Base-by-base conservation (phyloP, 2,329 filamentous ascomycete genomes). In the Fusarium tuaranense region DNA sequence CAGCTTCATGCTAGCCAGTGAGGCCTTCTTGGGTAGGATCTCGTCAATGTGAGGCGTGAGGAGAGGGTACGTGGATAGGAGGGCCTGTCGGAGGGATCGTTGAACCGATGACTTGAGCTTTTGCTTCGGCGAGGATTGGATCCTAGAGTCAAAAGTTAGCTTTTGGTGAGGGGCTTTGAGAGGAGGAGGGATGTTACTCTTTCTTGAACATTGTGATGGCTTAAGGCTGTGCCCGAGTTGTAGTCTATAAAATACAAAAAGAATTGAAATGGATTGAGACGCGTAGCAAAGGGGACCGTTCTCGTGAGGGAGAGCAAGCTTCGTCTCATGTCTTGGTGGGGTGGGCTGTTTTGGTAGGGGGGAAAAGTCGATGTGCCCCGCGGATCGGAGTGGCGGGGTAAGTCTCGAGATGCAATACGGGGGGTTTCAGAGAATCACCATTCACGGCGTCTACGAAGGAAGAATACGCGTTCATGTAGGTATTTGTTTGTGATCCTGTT, bases 101-200 rank as follows among this genome's bases (percentile, higher is more conserved):
- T 98, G 95, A 67, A 95, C 94, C 27, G 95, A 98, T 75, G 96
- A 98, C 87, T 98, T 99, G 84, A 98, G 94, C 88, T 98, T 98
- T 78, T 95, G 95, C 86, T 97, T 97, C 67, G 94, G 92, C 76
- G 93, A 91, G 30, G 92, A 34, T 36, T 75, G 86, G 79, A 91
- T 87, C 82, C 98, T 92, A 76, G 30, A 39, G 39, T 30, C 27
- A 9, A 30, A 18, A 70, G 74, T 81, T 76, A 79, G 76, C 59
- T 34, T 32, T 30, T 34, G 27, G 58, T 44, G 66, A 63, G 39
- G 39, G 58, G 39, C 55, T 58, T 64, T 32, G 46, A 20, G 46
- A 55, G 34, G 20, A 51, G 41, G 59, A 34, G 38, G 30, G 81
- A 14, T 34, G 32, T 14, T 84, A 97, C 95, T 97, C 94, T 88